Conservation (phyloP, 1,139 yeast genomes). For the Pichia sp. region DNA sequence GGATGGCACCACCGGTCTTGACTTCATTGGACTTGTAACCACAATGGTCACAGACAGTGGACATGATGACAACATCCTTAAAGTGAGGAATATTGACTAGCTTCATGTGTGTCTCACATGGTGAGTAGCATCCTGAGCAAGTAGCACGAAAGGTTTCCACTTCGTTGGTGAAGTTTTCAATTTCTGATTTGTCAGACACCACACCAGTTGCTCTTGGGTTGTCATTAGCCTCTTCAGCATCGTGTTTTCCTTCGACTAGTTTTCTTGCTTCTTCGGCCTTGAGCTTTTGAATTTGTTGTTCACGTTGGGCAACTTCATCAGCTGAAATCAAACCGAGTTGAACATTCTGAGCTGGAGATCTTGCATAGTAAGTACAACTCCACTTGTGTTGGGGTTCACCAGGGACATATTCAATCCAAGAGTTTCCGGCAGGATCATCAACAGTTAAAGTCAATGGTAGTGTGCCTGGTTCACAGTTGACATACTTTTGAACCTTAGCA, state of each 20-base stretch:
- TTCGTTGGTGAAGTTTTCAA: constrained; percentile 79
- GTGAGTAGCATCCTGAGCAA: constrained; percentile 80
- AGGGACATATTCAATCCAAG: constrained; percentile 90
- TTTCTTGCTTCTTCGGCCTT: constrained; percentile 30
- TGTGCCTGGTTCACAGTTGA: constrained; percentile 57
- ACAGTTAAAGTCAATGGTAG: constrained; percentile 74
- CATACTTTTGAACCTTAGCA: constrained; percentile 46
- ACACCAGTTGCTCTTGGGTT: constrained; percentile 53
- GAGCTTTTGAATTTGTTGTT: constrained; percentile 29
- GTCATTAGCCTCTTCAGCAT: constrained; percentile 25
- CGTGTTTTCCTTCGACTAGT: constrained; percentile 12
- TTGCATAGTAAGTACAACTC: constrained; percentile 75
- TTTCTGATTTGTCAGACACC: constrained; percentile 63
- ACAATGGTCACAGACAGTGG: constrained; percentile 86
- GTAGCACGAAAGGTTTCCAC: constrained; percentile 91
- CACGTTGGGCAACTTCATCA: constrained; percentile 60
- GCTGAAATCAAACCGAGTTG: constrained; percentile 79
- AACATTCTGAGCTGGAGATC: constrained; percentile 87
- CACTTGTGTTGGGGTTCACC: constrained; percentile 88
- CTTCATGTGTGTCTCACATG: constrained; percentile 94
- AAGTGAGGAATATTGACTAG: constrained; percentile 95
- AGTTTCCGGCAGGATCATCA: constrained; percentile 96
- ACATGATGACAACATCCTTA: constrained; percentile 95
- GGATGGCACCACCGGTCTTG: constrained; percentile 96
- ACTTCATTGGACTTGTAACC: constrained; percentile 98